Base-by-base conservation (phyloP, 2,329 filamentous ascomycete species). In the Neonectria punicea region DNA sequence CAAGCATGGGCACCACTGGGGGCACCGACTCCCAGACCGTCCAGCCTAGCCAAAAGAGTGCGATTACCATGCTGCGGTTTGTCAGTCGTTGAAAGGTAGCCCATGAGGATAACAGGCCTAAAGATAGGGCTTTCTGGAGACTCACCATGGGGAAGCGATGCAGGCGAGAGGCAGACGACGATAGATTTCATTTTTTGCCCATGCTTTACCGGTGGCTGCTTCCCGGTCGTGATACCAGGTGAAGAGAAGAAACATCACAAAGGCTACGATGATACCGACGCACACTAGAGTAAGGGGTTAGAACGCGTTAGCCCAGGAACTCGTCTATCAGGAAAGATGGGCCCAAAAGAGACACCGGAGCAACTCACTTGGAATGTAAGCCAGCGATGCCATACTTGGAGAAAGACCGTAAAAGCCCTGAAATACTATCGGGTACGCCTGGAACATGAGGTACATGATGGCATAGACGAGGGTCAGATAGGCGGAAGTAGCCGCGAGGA, bases 1-100 rank as follows among this genome's bases (percentile, higher is more conserved):
- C 78, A 14, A 83, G 75, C 60, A 76, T 81, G 44, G 80, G 80
- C 2, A 85, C 70, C 1, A 76, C 71, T 1, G 76, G 75, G 4
- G 74, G 70, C 0, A 76, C 61, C 2, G 68, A 67, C 13, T 67
- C 46, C 60, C 79, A 83, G 55, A 86, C 84, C 1, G 87, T 87
- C 87, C 87, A 89, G 0, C 86, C 86, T 62, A 89, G 86, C 85
- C 85, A 87, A 75, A 89, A 87, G 5, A 89, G 78, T 16, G 85
- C 84, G 46, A 87, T 75, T 0, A 88, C 87, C 43, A 90, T 80
- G n/a, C 78, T 58, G 18, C n/a, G 10, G 80, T 82, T 34, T 34
- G 32, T 58, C 47, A 61, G 57, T 46, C 20, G 16, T 36, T 7
- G 20, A 14, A 11, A 18, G 44, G 14, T 30, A 39, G 41, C 39